phyloP scores from a whole-genome alignment of 2,329 filamentous ascomycete species.

The Aspergillus melleus region DNA sequence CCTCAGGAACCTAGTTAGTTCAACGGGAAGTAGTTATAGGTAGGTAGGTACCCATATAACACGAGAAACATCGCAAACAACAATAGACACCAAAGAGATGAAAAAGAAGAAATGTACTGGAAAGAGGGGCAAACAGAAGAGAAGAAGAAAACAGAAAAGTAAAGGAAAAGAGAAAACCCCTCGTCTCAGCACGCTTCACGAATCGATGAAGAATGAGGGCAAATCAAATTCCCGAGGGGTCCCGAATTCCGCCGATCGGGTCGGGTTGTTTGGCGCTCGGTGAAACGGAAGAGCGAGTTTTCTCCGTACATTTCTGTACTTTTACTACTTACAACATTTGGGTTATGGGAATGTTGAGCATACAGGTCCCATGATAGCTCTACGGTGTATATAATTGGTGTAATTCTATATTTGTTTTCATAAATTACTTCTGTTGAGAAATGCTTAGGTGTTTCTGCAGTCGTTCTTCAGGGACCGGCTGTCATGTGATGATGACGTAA shows the following conservation, averaged over 20 bases:
- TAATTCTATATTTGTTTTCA: too few relatives aligned
- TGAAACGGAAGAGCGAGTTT: constrained; percentile 6
- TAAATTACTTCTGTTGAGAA: too few relatives aligned
- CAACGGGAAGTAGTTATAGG: too few relatives aligned
- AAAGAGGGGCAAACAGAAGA: neutral
- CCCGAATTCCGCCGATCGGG: constrained; percentile 24
- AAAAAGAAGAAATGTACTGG: neutral
- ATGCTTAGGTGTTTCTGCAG: too few relatives aligned
- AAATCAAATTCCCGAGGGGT: constrained; percentile 22
- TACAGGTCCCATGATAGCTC: too few relatives aligned
- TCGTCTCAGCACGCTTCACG: neutral
- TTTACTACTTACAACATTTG: too few relatives aligned
- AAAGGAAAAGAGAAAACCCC: constrained; percentile 8
- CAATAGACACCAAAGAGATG: too few relatives aligned
- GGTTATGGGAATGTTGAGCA: too few relatives aligned
- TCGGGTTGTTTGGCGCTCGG: constrained; percentile 4
- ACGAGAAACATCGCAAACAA: neutral
- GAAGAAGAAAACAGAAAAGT: constrained; percentile 11
- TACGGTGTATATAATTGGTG: too few relatives aligned
- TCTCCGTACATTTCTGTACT: neutral
- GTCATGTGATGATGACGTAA: neutral
- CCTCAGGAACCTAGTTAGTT: too few relatives aligned
- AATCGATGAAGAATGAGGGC: constrained; percentile 2
- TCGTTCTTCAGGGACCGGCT: neutral
- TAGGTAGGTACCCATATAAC: too few relatives aligned